Conservation (phyloP, 495 filamentous ascomycete genomes). For the Aspergillus bridgeri region DNA sequence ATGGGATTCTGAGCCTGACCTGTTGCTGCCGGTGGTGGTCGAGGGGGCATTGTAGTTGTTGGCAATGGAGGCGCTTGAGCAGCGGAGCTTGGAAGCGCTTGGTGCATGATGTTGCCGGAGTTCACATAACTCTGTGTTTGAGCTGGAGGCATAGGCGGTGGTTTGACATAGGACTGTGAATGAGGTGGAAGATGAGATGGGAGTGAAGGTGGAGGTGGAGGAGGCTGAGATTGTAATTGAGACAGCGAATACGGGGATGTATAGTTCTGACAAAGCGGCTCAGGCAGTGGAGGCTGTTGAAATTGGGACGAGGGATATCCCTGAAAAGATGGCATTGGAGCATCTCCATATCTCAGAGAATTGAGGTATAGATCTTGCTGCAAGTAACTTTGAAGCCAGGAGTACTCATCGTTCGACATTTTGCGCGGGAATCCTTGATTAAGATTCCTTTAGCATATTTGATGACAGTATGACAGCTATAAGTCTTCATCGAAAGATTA, state of each 20-base stretch:
- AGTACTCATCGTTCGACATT: conserved; percentile 16
- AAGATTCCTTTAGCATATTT: neutral
- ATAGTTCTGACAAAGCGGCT: neutral
- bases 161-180: neutral
- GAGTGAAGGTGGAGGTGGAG: neutral
- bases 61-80: neutral
- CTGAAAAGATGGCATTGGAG: neutral
- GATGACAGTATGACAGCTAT: neutral
- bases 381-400: conserved; percentile 15
- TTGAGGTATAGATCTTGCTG: neutral
- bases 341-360: neutral
- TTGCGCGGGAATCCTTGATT: neutral
- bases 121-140: neutral
- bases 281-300: neutral
- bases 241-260: neutral
- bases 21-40: neutral
- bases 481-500: neutral
- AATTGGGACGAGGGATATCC: neutral
- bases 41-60: neutral
- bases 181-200: neutral
- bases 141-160: neutral
- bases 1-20: neutral
- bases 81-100: neutral
- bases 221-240: neutral
- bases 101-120: neutral